A percentile compares a stretch with the other conserved stretches of the same genome.
These are phyloP conservation scores for Acrodontium crateriforme DNA, from an alignment of 2,329 filamentous ascomycete species.

Conservation along the genomic window DNA sequence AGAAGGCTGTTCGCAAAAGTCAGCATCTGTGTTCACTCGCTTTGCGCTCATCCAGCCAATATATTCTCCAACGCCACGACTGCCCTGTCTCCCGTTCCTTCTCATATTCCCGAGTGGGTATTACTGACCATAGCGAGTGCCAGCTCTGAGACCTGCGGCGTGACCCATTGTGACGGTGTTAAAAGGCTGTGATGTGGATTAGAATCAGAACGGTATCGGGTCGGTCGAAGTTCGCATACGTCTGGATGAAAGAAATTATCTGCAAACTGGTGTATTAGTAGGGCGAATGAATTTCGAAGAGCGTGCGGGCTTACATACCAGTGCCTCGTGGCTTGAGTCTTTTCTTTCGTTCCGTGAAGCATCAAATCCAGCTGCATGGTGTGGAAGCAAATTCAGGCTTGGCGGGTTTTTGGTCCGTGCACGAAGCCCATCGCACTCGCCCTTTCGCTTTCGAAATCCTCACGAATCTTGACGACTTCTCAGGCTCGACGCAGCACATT, in stretches of 20 bases:
- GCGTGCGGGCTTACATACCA: no score
- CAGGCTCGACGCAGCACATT: slow-evolving; percentile 7
- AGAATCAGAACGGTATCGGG: slow-evolving; percentile 6
- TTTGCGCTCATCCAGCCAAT: no score
- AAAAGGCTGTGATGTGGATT: slow-evolving; percentile 11
- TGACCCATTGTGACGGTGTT: slow-evolving; percentile 38
- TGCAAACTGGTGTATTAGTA: no score
- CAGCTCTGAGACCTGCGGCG: slow-evolving; percentile 32
- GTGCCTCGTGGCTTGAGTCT: no score
- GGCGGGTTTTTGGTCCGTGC: no score
- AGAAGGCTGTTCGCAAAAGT: slow-evolving; percentile 48
- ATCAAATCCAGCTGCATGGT: no score
- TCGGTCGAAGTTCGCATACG: neutral
- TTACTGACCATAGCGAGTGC: slow-evolving; percentile 28
- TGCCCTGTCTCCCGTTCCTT: slow-evolving; percentile 1
- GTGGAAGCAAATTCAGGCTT: no score
- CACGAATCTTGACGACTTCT: slow-evolving; percentile 1
- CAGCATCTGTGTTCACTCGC: slow-evolving; percentile 32
- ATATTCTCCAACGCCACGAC: slow-evolving; percentile 1
- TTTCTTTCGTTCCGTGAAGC: no score
- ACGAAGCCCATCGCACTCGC: no score
- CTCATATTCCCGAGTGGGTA: slow-evolving; percentile 3
- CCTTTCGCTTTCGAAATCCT: no score
- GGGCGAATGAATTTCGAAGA: no score
- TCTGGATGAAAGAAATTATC: no score